These are phyloP conservation scores for Ceratobasidium sp. DNA, from an alignment of 1,284 basidiomycete genomes.

Conservation along the genomic window DNA sequence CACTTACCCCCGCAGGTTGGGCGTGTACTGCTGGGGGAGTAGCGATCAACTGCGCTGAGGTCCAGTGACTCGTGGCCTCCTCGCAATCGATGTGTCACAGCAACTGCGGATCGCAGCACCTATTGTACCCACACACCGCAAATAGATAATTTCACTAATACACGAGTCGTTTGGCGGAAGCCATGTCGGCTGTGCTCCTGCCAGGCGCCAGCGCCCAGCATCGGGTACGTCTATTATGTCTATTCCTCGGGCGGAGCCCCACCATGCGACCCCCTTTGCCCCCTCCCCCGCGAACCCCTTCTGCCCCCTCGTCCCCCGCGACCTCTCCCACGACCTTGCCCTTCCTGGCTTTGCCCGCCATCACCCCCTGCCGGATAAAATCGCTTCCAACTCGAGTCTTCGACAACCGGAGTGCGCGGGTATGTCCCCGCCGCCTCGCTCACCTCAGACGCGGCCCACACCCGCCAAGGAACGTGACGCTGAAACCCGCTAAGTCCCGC, in stretches of 20 bases:
- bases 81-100: neutral
- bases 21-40: conserved; percentile 31
- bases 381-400: conserved; percentile 37
- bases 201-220: conserved; percentile 2
- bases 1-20: neutral
- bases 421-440: neutral
- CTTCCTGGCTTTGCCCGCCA: neutral
- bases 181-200: neutral
- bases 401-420: conserved; percentile 11
- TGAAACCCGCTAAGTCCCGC: conserved; percentile 33
- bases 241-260: neutral
- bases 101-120: conserved; percentile 13
- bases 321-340: neutral
- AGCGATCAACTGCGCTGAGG: conserved; percentile 23
- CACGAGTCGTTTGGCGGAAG: neutral
- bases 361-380: conserved; percentile 13
- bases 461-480: conserved; percentile 27
- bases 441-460: conserved; percentile 18
- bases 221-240: neutral
- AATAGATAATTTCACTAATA: conserved; percentile 22
- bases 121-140: conserved; percentile 15
- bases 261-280: neutral
- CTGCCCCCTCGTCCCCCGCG: conserved; percentile 10
- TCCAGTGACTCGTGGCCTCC: conserved; percentile 5
- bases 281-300: neutral